Conservation (phyloP, 768 basidiomycete genomes). For the Polyporus arcularius region DNA sequence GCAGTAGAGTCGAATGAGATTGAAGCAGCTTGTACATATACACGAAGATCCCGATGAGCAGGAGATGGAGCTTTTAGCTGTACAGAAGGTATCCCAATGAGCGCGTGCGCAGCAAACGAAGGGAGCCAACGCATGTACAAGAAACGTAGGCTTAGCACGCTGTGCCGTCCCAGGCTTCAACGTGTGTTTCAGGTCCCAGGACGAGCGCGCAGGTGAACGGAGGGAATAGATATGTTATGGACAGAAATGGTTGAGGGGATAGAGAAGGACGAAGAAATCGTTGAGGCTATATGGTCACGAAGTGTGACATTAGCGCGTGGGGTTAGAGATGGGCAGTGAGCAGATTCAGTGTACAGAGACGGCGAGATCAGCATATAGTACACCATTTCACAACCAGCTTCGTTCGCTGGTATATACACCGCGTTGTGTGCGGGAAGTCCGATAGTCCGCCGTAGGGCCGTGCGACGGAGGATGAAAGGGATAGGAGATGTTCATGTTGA, state of each 20-base stretch:
- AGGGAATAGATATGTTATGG: neutral
- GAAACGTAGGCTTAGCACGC: neutral
- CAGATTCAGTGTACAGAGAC: neutral
- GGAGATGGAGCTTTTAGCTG: neutral
- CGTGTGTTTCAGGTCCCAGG: neutral
- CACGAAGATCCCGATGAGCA: constrained; percentile 13
- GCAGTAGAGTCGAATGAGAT: neutral
- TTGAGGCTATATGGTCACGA: constrained; percentile 6
- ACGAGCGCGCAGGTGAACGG: neutral
- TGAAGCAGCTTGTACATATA: constrained; percentile 13
- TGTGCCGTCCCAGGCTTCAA: neutral
- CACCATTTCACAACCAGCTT: constrained; percentile 20
- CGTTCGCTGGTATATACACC: constrained; percentile 19
- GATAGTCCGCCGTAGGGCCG: neutral
- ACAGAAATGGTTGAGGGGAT: neutral
- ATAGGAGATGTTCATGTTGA: neutral
- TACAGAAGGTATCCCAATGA: constrained; percentile 11
- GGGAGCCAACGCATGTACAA: constrained; percentile 5
- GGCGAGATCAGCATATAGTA: constrained; percentile 13
- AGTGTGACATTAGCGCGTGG: constrained; percentile 5
- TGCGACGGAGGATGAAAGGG: neutral
- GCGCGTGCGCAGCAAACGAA: constrained; percentile 19
- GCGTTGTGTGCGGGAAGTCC: constrained; percentile 1
- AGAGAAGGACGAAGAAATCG: neutral
- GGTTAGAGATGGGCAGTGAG: constrained; percentile 2